Conservation (phyloP, 345 rosid genomes). For the Moringa oleifera region DNA sequence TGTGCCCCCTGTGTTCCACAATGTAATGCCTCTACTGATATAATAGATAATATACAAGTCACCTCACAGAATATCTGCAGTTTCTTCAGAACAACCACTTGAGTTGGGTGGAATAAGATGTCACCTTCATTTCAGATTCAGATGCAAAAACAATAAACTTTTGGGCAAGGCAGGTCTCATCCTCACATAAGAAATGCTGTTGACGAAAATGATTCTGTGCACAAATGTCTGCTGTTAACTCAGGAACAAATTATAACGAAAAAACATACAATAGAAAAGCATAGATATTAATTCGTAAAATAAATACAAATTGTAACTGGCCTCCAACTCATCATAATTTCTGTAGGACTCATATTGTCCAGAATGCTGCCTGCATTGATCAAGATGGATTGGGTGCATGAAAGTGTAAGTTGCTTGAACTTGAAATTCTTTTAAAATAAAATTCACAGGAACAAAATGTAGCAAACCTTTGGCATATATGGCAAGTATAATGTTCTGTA, state of each 20-base stretch:
- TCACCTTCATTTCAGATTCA: slow-evolving; percentile 65
- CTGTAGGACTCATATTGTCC: slow-evolving; percentile 63
- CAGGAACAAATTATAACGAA: slow-evolving; percentile 9
- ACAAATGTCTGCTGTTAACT: neutral
- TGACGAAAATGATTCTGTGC: slow-evolving; percentile 59
- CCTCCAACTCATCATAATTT: slow-evolving; percentile 70
- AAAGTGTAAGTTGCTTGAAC: neutral
- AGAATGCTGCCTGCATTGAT: slow-evolving; percentile 55
- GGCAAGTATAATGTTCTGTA: slow-evolving; percentile 62
- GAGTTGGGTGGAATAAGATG: neutral
- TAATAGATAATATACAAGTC: neutral
- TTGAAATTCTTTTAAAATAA: slow-evolving; percentile 3
- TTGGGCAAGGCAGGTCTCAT: slow-evolving; percentile 59
- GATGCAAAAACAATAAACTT: slow-evolving; percentile 59
- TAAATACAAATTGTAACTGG: slow-evolving; percentile 15
- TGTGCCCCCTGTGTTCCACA: slow-evolving; percentile 61
- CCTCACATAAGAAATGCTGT: slow-evolving; percentile 67
- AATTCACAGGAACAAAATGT: neutral
- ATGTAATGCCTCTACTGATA: slow-evolving; percentile 53
- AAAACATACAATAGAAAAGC: neutral
- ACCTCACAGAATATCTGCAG: neutral
- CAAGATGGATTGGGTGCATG: neutral
- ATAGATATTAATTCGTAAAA: neutral
- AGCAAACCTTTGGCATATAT: slow-evolving; percentile 63
- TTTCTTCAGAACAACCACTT: neutral